A percentile compares a stretch with the other conserved stretches of the same genome.
Evolutionary conservation across 2,329 filamentous ascomycete species (phyloP).

Genomic region (Pestalotiopsis sp.): DNA sequence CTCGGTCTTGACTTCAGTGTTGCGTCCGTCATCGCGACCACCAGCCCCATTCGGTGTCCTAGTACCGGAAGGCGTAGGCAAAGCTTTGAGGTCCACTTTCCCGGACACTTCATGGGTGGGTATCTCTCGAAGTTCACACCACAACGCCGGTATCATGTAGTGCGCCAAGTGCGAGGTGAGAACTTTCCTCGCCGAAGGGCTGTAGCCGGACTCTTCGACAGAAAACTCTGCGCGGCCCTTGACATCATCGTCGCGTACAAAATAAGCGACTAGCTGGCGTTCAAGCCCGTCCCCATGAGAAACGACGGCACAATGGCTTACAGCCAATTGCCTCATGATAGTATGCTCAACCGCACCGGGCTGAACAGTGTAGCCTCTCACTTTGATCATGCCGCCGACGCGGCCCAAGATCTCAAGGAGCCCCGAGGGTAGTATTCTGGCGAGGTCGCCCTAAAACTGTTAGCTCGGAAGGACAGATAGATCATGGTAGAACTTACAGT

Average conservation of each 20-base stretch:
- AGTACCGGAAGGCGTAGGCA: slow-evolving; percentile 61
- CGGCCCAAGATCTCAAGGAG: slow-evolving; percentile 76
- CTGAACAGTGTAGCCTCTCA: slow-evolving; percentile 77
- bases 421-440: slow-evolving; percentile 67
- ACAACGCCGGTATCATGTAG: slow-evolving; percentile 81
- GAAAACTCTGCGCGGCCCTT: slow-evolving; percentile 62
- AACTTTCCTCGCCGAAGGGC: slow-evolving; percentile 66
- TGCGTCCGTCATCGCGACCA: slow-evolving; percentile 48
- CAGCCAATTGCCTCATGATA: slow-evolving; percentile 70
- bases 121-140: slow-evolving; percentile 72
- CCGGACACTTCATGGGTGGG: slow-evolving; percentile 80
- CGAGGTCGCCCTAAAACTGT: slow-evolving; percentile 59
- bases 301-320: slow-evolving; percentile 71
- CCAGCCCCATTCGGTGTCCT: slow-evolving; percentile 48
- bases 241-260: slow-evolving; percentile 67
- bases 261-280: slow-evolving; percentile 74
- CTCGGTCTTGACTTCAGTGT: slow-evolving; percentile 67
- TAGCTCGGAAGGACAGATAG: not conserved
- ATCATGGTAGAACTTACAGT: slow-evolving; percentile 40
- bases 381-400: slow-evolving; percentile 80
- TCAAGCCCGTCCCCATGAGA: slow-evolving; percentile 78
- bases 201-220: slow-evolving; percentile 72
- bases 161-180: slow-evolving; percentile 71
- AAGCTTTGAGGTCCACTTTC: slow-evolving; percentile 73
- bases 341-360: slow-evolving; percentile 76